Evolutionary conservation across 371 early-diverging fungal genomes (phyloP).

Genomic region (Quaeritorhiza haematococci): DNA sequence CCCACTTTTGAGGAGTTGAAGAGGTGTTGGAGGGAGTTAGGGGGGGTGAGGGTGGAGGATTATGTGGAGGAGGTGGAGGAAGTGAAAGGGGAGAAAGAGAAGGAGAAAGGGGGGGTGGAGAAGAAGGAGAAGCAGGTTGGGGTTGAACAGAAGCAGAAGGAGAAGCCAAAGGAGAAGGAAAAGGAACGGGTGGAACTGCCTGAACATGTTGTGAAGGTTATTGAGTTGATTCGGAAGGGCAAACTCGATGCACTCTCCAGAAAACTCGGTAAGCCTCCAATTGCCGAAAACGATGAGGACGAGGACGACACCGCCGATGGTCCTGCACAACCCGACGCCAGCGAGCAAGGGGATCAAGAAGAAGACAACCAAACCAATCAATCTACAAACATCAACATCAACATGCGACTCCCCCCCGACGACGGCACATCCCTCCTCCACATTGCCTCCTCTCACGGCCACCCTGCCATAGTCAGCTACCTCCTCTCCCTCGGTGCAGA

Average conservation of each 20-base stretch:
- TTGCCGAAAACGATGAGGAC: too few species aligned
- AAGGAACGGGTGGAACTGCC: slow-evolving; percentile 18
- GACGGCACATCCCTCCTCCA: slow-evolving; percentile 50
- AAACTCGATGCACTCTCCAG: slow-evolving; percentile 41
- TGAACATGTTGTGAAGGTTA: slow-evolving; percentile 14
- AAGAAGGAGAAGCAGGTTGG: slow-evolving; percentile 35
- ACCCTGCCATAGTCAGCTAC: slow-evolving; percentile 43
- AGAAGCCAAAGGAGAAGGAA: slow-evolving; percentile 4
- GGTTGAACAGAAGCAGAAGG: slow-evolving; percentile 2
- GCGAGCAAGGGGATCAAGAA: too few species aligned
- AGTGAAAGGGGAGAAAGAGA: slow-evolving; percentile 16
- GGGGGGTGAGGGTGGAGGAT: slow-evolving; percentile 48
- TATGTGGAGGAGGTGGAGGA: slow-evolving; percentile 36
- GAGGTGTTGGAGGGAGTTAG: slow-evolving; percentile 43
- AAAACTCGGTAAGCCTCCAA: too few species aligned
- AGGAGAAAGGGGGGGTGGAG: too few species aligned
- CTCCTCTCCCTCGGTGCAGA: slow-evolving; percentile 74
- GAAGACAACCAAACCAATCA: too few species aligned
- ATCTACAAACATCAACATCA: slow-evolving; percentile 4
- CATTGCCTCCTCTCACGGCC: slow-evolving; percentile 38
- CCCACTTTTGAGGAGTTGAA: slow-evolving; percentile 67
- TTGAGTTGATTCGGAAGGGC: slow-evolving; percentile 47
- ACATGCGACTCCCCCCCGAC: slow-evolving; percentile 14
- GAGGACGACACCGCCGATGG: too few species aligned
- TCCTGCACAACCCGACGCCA: too few species aligned